Evolutionary conservation across 192 early-diverging fungal species (phyloP), one percentile per base, ranked within the genome.

Genomic region (Rhizoclosmatium sp.): DNA sequence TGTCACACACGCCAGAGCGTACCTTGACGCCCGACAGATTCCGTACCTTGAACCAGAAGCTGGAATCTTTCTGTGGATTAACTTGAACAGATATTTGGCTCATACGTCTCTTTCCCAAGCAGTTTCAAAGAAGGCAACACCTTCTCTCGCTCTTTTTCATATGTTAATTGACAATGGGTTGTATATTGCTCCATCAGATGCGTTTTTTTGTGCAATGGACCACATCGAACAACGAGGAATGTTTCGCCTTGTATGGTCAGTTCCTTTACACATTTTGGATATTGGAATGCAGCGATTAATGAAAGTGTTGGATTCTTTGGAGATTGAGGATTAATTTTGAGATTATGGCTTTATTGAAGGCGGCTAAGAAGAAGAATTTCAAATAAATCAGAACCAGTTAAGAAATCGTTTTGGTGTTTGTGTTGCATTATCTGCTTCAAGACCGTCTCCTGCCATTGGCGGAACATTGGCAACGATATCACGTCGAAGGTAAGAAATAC

Each of bases 51-150:
- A 87, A 3, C 87, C 93, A 2, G 82, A 91, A 42, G 92, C 91
- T 0, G 93, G 91, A 14, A 92, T 91, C 78, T 97, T 93, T 80
- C 56, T 95, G 5, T 92, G 91, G 86, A 73, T 94, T 47, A 88
- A 91, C 54, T 81, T 93, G 5, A 78, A 81, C 46, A 65, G 74
- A 39, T 87, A 31, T 45, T 45, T 80, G 72, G 71, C 56, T 74
- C 77, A 46, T 47, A 47, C 41, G 40, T n/a, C 60, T 45, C 39
- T 76, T 79, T 5, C 78, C 70, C 45, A 81, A 81, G 61, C 0
- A 14, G 23, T 16, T 12, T 3, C 69, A 5, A 23, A 72, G 16
- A n/a, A 65, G 40, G 12, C 40, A 31, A 31, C 12, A 87, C 85
- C 62, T 31, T 12, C 12, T 46, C 86, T 85, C 60, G 64, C 77